These are phyloP conservation scores for Claviceps lovelessii DNA, from an alignment of 2,329 filamentous ascomycete genomes.

Conservation along the genomic window DNA sequence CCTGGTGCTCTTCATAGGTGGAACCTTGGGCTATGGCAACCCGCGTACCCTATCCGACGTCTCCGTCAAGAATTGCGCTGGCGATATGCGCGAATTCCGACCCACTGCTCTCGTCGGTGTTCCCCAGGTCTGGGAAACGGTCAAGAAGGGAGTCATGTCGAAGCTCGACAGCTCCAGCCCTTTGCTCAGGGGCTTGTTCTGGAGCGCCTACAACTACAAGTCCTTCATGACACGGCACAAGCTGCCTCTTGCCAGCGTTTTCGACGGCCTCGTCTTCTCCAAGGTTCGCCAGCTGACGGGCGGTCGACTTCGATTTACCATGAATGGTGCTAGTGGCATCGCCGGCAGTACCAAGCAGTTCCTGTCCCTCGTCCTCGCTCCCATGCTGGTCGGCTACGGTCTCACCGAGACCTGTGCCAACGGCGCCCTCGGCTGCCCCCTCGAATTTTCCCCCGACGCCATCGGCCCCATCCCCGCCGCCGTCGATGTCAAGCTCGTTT, in stretches of 20 bases:
- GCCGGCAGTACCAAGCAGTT: slow-evolving; percentile 79
- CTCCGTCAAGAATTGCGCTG: slow-evolving; percentile 77
- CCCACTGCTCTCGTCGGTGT: slow-evolving; percentile 89
- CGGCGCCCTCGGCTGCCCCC: slow-evolving; percentile 67
- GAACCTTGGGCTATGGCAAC: slow-evolving; percentile 84
- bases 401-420: slow-evolving; percentile 85
- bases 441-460: slow-evolving; percentile 65
- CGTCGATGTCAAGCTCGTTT: slow-evolving; percentile 82
- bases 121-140: slow-evolving; percentile 90
- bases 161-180: slow-evolving; percentile 60
- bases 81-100: slow-evolving; percentile 83
- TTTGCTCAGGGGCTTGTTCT: slow-evolving; percentile 68
- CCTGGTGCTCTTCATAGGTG: slow-evolving; percentile 74
- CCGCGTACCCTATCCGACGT: slow-evolving; percentile 75
- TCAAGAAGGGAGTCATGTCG: slow-evolving; percentile 81
- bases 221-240: slow-evolving; percentile 41
- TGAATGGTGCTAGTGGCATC: slow-evolving; percentile 90
- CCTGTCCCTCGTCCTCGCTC: slow-evolving; percentile 79
- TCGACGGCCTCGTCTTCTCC: slow-evolving; percentile 79
- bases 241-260: slow-evolving; percentile 50
- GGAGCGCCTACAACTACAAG: slow-evolving; percentile 47
- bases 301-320: slow-evolving; percentile 71
- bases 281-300: slow-evolving; percentile 86
- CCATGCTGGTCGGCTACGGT: slow-evolving; percentile 90
- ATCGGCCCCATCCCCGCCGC: slow-evolving; percentile 66